Conservation (phyloP, 2,329 filamentous ascomycete genomes). For the Colletotrichum cuscutae region DNA sequence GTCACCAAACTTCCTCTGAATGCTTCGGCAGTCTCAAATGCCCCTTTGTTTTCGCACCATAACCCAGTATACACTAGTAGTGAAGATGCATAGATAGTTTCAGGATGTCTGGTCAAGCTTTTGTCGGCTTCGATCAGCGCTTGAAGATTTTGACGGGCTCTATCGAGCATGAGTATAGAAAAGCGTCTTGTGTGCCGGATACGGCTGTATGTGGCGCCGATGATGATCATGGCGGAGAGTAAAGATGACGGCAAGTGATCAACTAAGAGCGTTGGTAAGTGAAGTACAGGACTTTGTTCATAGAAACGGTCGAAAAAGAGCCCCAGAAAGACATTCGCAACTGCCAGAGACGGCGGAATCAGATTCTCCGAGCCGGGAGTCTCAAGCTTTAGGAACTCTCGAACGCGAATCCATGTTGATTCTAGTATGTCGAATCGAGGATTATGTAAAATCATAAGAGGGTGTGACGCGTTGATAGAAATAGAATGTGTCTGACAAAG, state of each 20-base stretch:
- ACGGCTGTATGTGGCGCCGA: constrained; percentile 15
- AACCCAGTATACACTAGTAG: constrained; percentile 13
- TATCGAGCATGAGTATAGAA: constrained; percentile 3
- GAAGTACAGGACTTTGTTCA: constrained; percentile 13
- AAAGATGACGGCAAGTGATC: background rate
- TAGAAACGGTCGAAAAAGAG: constrained; percentile 12
- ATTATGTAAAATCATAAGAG: background rate
- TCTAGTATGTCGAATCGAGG: constrained; percentile 2
- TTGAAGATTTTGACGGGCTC: constrained; percentile 5
- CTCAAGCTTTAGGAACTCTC: background rate
- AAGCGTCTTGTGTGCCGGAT: constrained; percentile 1
- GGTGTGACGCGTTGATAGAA: background rate
- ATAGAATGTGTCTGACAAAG: background rate
- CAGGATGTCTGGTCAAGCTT: background rate
- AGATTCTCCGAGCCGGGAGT: background rate
- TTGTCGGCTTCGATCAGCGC: background rate
- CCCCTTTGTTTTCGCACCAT: constrained; percentile 25
- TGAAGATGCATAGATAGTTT: constrained; percentile 8
- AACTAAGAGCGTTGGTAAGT: constrained; percentile 1
- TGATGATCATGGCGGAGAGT: constrained; percentile 9
- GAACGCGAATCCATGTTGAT: background rate
- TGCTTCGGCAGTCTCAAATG: constrained; percentile 19
- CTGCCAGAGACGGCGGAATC: background rate
- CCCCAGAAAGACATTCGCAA: constrained; percentile 9
- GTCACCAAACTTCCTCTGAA: constrained; percentile 14